phyloP scores from a whole-genome alignment of 75 land plant genomes.

The Sequoiadendron giganteum region DNA sequence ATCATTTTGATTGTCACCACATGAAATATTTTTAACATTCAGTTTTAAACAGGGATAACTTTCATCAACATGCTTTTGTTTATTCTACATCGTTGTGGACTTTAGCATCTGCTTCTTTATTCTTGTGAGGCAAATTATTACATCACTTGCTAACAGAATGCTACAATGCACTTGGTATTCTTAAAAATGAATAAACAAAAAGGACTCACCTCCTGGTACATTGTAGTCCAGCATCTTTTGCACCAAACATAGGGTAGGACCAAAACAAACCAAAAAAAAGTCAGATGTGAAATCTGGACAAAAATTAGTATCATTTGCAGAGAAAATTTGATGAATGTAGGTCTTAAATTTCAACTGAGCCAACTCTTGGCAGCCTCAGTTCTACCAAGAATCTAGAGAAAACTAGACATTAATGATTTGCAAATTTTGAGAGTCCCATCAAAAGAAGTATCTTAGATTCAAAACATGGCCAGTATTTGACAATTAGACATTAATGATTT shows the following conservation, averaged over 20 bases:
- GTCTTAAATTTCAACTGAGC: background rate
- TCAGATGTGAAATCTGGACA: background rate
- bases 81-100: background rate
- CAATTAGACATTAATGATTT: background rate
- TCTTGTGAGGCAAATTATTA: conserved; percentile 2
- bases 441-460: background rate
- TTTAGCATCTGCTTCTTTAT: background rate
- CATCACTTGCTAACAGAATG: background rate
- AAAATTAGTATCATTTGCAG: background rate
- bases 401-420: background rate
- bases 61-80: background rate
- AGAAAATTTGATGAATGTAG: background rate
- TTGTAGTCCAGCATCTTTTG: conserved; percentile 98
- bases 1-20: background rate
- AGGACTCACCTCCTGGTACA: conserved; percentile 90
- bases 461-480: background rate
- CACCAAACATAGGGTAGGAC: background rate
- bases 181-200: background rate
- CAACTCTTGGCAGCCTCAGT: background rate
- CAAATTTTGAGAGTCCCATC: background rate
- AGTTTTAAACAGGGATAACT: background rate
- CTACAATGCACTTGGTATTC: conserved; percentile 11
- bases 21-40: background rate
- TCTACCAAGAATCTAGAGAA: background rate
- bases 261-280: conserved; percentile 9